Percentiles rank a stretch among this genome's conserved stretches.
These are phyloP conservation scores for Pseudozyma tsukubaensis DNA, from an alignment of 1,284 basidiomycete genomes.

Conservation along the genomic window DNA sequence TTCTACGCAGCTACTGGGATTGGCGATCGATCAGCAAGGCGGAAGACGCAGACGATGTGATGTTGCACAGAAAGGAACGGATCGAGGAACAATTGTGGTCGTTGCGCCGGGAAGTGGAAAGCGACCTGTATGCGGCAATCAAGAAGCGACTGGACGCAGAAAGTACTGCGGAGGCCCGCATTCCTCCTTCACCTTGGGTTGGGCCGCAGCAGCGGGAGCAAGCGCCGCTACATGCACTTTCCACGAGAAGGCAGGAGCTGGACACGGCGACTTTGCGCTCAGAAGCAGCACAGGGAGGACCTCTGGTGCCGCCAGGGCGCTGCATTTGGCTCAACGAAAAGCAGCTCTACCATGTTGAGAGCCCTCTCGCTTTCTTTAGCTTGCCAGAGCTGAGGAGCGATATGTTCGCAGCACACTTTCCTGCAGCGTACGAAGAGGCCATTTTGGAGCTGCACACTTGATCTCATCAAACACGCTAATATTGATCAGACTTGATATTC, in stretches of 20 bases:
- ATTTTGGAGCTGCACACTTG: conserved; percentile 47
- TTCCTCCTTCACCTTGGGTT: conserved; percentile 63
- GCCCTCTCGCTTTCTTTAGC: conserved; percentile 63
- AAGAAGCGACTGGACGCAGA: conserved; percentile 51
- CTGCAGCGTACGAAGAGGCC: conserved; percentile 65
- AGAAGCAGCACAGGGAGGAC: conserved; percentile 59
- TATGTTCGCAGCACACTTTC: conserved; percentile 66
- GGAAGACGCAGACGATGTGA: conserved; percentile 53
- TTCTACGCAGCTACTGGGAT: conserved; percentile 62
- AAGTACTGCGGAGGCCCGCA: conserved; percentile 13
- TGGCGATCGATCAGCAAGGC: conserved; percentile 56
- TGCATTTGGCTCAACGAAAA: conserved; percentile 58
- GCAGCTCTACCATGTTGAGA: conserved; percentile 56
- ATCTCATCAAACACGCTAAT: not conserved
- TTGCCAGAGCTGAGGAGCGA: conserved; percentile 56
- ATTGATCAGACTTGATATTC: not conserved
- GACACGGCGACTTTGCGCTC: conserved; percentile 60
- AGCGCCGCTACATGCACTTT: conserved; percentile 60
- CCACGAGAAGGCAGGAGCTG: conserved; percentile 55
- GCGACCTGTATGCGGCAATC: conserved; percentile 63
- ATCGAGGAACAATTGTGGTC: conserved; percentile 64
- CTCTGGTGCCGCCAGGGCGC: conserved; percentile 61
- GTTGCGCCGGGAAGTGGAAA: conserved; percentile 64
- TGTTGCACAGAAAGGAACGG: conserved; percentile 56
- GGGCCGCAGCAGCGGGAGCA: conserved; percentile 45